Conservation (phyloP, 441 rosid genomes). For the Lepidium campestre region DNA sequence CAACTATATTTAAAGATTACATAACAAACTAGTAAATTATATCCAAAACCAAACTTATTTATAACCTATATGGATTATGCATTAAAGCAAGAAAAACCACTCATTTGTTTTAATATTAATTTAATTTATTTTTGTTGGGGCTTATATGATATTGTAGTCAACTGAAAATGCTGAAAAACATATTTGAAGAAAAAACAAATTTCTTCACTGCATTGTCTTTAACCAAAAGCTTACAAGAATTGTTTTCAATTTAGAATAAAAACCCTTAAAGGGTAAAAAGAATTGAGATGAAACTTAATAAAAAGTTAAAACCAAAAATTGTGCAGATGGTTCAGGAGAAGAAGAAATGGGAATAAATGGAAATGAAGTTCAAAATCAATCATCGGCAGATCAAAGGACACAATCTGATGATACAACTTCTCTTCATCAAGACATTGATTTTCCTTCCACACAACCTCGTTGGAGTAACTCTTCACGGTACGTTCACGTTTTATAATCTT, state of each 20-base stretch:
- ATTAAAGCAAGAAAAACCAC: not conserved
- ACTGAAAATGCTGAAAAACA: not conserved
- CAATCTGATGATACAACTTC: conserved; percentile 36
- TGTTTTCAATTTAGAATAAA: not conserved
- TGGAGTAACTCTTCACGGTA: conserved; percentile 85
- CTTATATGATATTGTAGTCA: not conserved
- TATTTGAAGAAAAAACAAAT: conserved; percentile 12
- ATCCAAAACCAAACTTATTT: not conserved
- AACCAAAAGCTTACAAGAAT: conserved; percentile 20
- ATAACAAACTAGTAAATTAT: not conserved
- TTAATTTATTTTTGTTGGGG: too few species aligned
- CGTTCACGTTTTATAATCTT: not conserved
- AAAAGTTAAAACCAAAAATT: not conserved
- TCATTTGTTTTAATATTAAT: not conserved
- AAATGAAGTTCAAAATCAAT: conserved; percentile 28
- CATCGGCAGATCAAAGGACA: conserved; percentile 39
- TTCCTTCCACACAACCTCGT: conserved; percentile 36
- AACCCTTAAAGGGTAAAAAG: conserved; percentile 30
- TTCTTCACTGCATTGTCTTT: conserved; percentile 19
- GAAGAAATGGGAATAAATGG: conserved; percentile 51
- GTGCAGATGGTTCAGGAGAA: conserved; percentile 74
- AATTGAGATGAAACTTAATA: conserved; percentile 10
- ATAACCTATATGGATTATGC: not conserved
- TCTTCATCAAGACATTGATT: conserved; percentile 41
- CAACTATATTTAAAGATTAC: not conserved